Percentiles rank a stretch among this genome's conserved stretches.
phyloP scores from a whole-genome alignment of 1,284 basidiomycete genomes.

The Hymenochaete sp. region DNA sequence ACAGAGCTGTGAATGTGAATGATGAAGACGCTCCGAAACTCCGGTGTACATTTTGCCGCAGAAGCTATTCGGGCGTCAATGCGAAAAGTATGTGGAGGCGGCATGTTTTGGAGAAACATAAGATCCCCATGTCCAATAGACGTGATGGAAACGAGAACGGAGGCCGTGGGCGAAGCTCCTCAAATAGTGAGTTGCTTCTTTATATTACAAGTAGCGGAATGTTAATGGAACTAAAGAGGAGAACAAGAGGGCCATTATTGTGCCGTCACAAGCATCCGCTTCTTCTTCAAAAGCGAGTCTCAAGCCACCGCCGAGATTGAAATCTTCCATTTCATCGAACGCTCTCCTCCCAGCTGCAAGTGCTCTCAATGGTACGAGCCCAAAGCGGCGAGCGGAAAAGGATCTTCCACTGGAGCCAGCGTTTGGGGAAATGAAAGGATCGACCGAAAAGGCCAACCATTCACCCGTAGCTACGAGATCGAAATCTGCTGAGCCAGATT shows the following conservation, averaged over 20 bases:
- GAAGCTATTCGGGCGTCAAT: constrained; percentile 73
- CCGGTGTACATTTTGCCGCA: constrained; percentile 71
- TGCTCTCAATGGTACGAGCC: neutral
- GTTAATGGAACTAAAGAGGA: constrained; percentile 9
- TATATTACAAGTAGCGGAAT: neutral
- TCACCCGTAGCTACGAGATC: too few relatives aligned
- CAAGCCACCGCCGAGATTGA: neutral
- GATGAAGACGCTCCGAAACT: constrained; percentile 60
- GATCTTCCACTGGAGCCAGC: neutral
- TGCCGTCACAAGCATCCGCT: neutral
- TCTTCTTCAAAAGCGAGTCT: neutral
- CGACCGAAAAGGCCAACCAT: too few relatives aligned
- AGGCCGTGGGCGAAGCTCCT: constrained; percentile 39
- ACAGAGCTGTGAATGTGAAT: constrained; percentile 50
- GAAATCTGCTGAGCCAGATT: constrained; percentile 4
- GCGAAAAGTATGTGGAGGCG: constrained; percentile 83
- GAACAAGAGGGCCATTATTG: constrained; percentile 3
- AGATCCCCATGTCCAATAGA: constrained; percentile 76
- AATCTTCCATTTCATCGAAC: neutral
- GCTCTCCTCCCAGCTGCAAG: neutral
- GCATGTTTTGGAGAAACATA: constrained; percentile 79
- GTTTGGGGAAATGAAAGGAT: too few relatives aligned
- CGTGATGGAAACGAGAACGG: constrained; percentile 59
- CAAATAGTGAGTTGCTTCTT: constrained; percentile 41
- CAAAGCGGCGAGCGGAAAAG: neutral